Conservation (phyloP, 2,329 filamentous ascomycete species). For the Hawksworthiomyces lignivorus region DNA sequence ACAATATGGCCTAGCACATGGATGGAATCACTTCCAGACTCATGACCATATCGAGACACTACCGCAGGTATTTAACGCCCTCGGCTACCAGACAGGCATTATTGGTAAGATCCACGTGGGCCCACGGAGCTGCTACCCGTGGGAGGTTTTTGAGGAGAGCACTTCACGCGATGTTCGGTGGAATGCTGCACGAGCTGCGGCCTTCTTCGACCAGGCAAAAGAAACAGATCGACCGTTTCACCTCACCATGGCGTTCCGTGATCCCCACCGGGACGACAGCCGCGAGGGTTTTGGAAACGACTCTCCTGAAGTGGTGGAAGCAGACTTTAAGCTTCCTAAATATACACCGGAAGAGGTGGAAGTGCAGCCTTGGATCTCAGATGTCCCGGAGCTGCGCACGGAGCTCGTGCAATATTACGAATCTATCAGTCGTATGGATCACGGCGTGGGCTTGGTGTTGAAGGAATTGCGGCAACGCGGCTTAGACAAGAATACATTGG, state of each 20-base stretch:
- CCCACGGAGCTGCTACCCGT: slow-evolving; percentile 31
- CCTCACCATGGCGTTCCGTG: slow-evolving; percentile 37
- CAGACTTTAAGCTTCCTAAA: slow-evolving; percentile 15
- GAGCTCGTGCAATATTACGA: slow-evolving; percentile 37
- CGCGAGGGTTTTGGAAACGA: slow-evolving; percentile 37
- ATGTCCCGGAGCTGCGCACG: slow-evolving; percentile 30
- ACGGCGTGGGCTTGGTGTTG: slow-evolving; percentile 33
- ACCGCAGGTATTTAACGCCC: slow-evolving; percentile 28
- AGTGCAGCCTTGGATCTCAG: slow-evolving; percentile 32
- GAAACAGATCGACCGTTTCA: slow-evolving; percentile 28
- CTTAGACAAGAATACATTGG: slow-evolving; percentile 29
- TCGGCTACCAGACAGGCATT: slow-evolving; percentile 38
- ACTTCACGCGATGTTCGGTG: slow-evolving; percentile 34
- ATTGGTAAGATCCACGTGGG: slow-evolving; percentile 42
- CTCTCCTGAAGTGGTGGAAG: slow-evolving; percentile 20
- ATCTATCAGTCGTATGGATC: slow-evolving; percentile 33
- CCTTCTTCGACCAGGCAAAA: slow-evolving; percentile 29
- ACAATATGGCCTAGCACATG: slow-evolving; percentile 34
- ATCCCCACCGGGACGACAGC: slow-evolving; percentile 36
- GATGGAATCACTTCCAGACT: slow-evolving; percentile 34
- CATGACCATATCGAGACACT: slow-evolving; percentile 35
- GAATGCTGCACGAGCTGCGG: slow-evolving; percentile 28
- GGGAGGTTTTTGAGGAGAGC: slow-evolving; percentile 33
- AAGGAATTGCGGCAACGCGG: slow-evolving; percentile 24
- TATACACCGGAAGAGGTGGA: slow-evolving; percentile 26